These are phyloP conservation scores for Trametes hirsuta DNA, from an alignment of 1,284 basidiomycete genomes.

Conservation along the genomic window DNA sequence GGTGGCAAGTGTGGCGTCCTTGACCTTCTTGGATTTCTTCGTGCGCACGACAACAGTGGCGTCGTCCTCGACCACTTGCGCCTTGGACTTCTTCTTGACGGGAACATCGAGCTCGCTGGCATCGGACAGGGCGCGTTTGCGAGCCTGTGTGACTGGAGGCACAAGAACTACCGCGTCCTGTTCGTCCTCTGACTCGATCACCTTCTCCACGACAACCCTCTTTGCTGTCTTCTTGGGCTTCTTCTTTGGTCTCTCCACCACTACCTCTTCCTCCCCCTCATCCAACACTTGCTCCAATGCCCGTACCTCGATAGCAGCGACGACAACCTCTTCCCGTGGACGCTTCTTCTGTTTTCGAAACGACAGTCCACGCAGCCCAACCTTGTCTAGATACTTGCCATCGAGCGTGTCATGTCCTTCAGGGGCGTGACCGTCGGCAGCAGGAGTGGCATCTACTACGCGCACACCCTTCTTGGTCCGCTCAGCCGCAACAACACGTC, in stretches of 20 bases:
- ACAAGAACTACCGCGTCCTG: constrained; percentile 27
- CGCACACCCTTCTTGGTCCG: constrained; percentile 39
- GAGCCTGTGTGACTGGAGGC: constrained; percentile 14
- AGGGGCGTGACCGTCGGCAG: constrained; percentile 18
- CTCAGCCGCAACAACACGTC: constrained; percentile 56
- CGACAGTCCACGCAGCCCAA: constrained; percentile 63
- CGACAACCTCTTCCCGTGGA: constrained; percentile 33
- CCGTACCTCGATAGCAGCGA: constrained; percentile 24
- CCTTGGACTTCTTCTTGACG: constrained; percentile 37
- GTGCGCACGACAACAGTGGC: constrained; percentile 39
- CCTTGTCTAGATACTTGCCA: constrained; percentile 18
- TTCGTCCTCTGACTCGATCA: constrained; percentile 52
- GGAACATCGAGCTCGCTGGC: constrained; percentile 36
- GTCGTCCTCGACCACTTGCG: constrained; percentile 34
- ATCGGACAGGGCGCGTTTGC: constrained; percentile 35
- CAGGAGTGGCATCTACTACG: constrained; percentile 28
- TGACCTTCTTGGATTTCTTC: constrained; percentile 46
- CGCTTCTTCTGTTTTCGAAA: constrained; percentile 67
- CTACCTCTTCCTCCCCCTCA: constrained; percentile 36
- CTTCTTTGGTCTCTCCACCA: constrained; percentile 48
- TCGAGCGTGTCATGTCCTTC: constrained; percentile 28
- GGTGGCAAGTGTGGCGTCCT: constrained; percentile 23
- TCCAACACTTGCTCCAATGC: constrained; percentile 22
- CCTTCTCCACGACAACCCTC: constrained; percentile 36
- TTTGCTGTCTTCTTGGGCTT: constrained; percentile 45